Evolutionary conservation across 352 stramenopile species (phyloP).

Genomic region (Pythium oligandrum): DNA sequence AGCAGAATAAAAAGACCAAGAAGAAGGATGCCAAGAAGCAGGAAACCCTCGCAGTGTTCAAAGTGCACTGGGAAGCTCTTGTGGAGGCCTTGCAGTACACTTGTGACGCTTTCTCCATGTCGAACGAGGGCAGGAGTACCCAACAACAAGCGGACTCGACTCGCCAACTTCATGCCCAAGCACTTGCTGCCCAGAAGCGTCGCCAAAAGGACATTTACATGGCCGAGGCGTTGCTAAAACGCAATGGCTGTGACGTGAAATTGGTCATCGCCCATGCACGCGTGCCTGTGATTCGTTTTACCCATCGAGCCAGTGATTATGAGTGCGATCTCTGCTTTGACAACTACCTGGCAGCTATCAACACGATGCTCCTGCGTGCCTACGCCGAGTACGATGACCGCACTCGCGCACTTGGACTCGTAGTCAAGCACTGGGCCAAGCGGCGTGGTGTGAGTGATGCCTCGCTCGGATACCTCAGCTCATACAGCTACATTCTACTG

Average conservation of each 20-base stretch:
- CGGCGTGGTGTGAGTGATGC: conserved; percentile 95
- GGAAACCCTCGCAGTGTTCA: conserved; percentile 1
- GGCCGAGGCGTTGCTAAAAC: conserved; percentile 25
- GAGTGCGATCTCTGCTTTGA: conserved; percentile 85
- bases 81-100: conserved; percentile 33
- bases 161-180: neutral
- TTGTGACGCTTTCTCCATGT: conserved; percentile 26
- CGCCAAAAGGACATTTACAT: conserved; percentile 15
- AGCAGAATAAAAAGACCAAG: conserved; percentile 17
- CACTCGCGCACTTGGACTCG: conserved; percentile 87
- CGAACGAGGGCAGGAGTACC: conserved; percentile 8
- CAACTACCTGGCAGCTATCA: conserved; percentile 74
- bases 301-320: conserved; percentile 40
- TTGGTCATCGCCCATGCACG: conserved; percentile 67
- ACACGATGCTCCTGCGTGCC: conserved; percentile 72
- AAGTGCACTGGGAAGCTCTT: conserved; percentile 9
- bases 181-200: conserved; percentile 24
- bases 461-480: conserved; percentile 93
- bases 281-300: conserved; percentile 80
- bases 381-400: conserved; percentile 77
- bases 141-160: neutral
- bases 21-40: conserved; percentile 8
- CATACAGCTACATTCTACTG: conserved; percentile 98
- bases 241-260: conserved; percentile 48
- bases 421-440: conserved; percentile 98